phyloP scores from a whole-genome alignment of 768 basidiomycete species.

The Podaxis sp. region DNA sequence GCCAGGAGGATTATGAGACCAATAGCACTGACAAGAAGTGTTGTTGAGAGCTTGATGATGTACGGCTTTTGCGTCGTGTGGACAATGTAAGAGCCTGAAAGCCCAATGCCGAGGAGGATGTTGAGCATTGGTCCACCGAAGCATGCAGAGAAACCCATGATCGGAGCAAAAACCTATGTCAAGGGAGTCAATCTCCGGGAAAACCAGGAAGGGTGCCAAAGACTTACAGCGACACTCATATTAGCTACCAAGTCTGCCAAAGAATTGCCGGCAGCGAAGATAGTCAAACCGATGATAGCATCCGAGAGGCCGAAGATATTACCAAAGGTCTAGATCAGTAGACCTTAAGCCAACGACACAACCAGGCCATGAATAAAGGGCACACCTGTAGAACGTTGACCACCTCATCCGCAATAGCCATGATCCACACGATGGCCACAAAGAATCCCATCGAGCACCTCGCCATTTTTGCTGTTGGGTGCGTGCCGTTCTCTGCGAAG shows the following conservation, averaged over 20 bases:
- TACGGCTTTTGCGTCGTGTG: slow-evolving; percentile 62
- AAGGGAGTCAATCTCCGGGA: not conserved
- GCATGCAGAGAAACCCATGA: slow-evolving; percentile 96
- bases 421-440: slow-evolving; percentile 94
- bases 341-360: not conserved
- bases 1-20: slow-evolving; percentile 79
- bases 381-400: slow-evolving; percentile 85
- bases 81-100: slow-evolving; percentile 88
- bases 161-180: slow-evolving; percentile 73
- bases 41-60: slow-evolving; percentile 74
- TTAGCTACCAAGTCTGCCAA: slow-evolving; percentile 97
- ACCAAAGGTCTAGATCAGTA: slow-evolving; percentile 71
- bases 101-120: slow-evolving; percentile 86
- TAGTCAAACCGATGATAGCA: slow-evolving; percentile 94
- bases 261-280: slow-evolving; percentile 96
- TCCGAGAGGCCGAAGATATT: slow-evolving; percentile 94
- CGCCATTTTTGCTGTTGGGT: slow-evolving; percentile 57
- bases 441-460: slow-evolving; percentile 91
- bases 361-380: not conserved
- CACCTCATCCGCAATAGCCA: slow-evolving; percentile 96
- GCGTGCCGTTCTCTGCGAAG: slow-evolving; percentile 59
- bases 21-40: slow-evolving; percentile 79
- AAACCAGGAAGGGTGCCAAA: not conserved
- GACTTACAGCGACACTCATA: slow-evolving; percentile 84
- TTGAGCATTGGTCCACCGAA: slow-evolving; percentile 94